Conservation (phyloP, 352 stramenopile species). For the Pilasporangium apinafurcum region DNA sequence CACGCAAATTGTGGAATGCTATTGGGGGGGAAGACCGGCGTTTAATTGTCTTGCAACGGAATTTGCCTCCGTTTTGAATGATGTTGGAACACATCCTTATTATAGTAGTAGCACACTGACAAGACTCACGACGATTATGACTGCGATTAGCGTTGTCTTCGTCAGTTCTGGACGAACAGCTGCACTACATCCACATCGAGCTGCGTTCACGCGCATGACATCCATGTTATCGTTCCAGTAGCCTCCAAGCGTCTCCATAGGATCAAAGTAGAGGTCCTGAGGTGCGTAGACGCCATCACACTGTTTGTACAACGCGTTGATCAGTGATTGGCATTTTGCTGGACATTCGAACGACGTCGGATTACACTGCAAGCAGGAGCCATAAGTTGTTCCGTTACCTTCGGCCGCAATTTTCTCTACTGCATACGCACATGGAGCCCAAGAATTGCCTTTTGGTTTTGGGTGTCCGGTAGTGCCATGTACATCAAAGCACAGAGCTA, state of each 20-base stretch:
- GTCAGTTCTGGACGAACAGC: too few species aligned
- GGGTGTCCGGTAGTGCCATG: too few species aligned
- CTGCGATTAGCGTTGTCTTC: not conserved
- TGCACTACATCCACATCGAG: constrained; percentile 49
- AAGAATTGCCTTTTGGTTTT: constrained; percentile 48
- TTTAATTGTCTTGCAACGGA: constrained; percentile 62
- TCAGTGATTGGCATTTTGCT: constrained; percentile 65
- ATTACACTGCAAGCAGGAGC: constrained; percentile 53
- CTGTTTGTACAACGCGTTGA: constrained; percentile 57
- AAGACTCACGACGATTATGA: not conserved
- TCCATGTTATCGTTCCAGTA: constrained; percentile 65
- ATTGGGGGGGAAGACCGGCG: constrained; percentile 69
- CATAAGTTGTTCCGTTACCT: constrained; percentile 55
- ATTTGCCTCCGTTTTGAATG: constrained; percentile 11
- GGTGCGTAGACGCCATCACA: constrained; percentile 59
- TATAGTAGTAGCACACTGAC: too few species aligned
- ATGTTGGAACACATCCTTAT: too few species aligned
- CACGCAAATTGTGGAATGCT: constrained; percentile 70
- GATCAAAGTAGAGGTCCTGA: constrained; percentile 58
- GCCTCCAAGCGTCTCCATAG: constrained; percentile 36
- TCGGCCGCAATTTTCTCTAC: constrained; percentile 37
- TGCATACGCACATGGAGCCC: constrained; percentile 47
- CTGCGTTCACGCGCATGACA: constrained; percentile 36
- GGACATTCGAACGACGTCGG: constrained; percentile 47
- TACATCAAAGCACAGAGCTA: too few species aligned